Conservation (phyloP, 1,139 yeast species). For the Hyphopichia burtonii region DNA sequence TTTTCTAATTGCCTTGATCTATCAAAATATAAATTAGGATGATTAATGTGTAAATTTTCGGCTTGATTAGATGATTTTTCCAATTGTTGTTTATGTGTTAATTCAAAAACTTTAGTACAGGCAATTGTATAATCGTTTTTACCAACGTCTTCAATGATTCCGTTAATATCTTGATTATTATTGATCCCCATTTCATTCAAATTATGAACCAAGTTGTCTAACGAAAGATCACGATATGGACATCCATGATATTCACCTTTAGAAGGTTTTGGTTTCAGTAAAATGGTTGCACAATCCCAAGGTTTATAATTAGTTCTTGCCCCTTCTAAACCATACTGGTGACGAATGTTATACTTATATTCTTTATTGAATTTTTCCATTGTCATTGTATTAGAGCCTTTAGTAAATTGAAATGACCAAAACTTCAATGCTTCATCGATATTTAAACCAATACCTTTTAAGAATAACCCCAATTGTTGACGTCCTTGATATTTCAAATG, state of each 20-base stretch:
- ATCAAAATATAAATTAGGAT: conserved; percentile 88
- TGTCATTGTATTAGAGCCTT: conserved; percentile 47
- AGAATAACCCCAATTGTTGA: conserved; percentile 78
- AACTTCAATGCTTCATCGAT: conserved; percentile 86
- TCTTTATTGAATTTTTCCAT: conserved; percentile 83
- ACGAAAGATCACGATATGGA: conserved; percentile 76
- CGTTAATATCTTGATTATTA: conserved; percentile 60
- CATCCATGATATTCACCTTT: conserved; percentile 85
- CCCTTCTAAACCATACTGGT: conserved; percentile 90
- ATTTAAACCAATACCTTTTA: conserved; percentile 84
- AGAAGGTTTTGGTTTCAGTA: conserved; percentile 70
- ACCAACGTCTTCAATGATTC: conserved; percentile 63
- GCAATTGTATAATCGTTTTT: conserved; percentile 78
- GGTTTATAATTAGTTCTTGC: conserved; percentile 83
- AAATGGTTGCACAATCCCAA: conserved; percentile 77
- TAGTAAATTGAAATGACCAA: conserved; percentile 76
- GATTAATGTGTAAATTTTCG: conserved; percentile 61
- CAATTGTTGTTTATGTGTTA: conserved; percentile 57
- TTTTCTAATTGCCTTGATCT: conserved; percentile 55
- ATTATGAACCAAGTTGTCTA: conserved; percentile 57
- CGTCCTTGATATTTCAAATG: conserved; percentile 85
- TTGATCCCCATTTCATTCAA: conserved; percentile 68
- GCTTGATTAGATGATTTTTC: conserved; percentile 38
- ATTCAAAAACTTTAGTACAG: conserved; percentile 85
- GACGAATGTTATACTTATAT: conserved; percentile 83